Conservation (phyloP, 83 land plant species). For the Diphasiastrum complanatum region DNA sequence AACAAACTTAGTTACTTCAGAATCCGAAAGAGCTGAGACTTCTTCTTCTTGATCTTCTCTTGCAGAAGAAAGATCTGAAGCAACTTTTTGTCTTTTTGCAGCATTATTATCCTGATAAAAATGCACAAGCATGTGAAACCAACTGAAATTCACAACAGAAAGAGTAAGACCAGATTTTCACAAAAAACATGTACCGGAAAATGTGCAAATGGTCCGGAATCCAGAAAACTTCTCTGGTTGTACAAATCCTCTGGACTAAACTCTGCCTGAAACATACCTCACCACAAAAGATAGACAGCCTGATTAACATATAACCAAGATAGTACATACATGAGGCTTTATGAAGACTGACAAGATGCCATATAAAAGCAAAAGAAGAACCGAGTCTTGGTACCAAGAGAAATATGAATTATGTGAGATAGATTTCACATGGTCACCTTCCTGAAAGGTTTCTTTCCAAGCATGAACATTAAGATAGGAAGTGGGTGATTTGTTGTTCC, state of each 20-base stretch:
- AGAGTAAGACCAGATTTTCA: slow-evolving; percentile 37
- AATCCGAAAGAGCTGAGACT: no score
- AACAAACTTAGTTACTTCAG: no score
- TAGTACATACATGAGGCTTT: slow-evolving; percentile 9
- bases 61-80: no score
- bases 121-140: slow-evolving; percentile 23
- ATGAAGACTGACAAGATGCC: background rate
- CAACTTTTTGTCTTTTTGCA: no score
- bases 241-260: slow-evolving; percentile 74
- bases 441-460: slow-evolving; percentile 57
- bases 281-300: no score
- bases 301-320: slow-evolving; percentile 5
- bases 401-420: background rate
- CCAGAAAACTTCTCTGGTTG: slow-evolving; percentile 42
- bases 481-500: slow-evolving; percentile 66
- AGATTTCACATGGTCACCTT: slow-evolving; percentile 39
- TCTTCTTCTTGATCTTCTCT: no score
- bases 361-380: background rate
- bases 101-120: no score
- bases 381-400: no score
- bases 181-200: slow-evolving; percentile 21
- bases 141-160: slow-evolving; percentile 33
- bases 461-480: slow-evolving; percentile 66
- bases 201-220: no score
- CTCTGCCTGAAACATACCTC: slow-evolving; percentile 75